Base-by-base conservation (phyloP, 257 asterid species). In the Paraleonurus japonicus region DNA sequence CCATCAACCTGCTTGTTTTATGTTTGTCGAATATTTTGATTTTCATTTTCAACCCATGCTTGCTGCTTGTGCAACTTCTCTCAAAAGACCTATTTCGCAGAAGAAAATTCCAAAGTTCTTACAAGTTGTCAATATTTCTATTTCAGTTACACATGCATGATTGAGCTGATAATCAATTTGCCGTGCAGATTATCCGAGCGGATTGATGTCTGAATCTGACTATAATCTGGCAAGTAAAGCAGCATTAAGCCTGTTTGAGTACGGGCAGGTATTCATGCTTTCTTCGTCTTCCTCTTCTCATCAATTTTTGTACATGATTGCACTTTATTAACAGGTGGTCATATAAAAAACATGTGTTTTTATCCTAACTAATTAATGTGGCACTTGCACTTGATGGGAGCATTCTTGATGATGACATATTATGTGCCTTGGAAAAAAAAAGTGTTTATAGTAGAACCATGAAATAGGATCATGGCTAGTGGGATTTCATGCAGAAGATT, bases 201-300 rank as follows among this genome's bases (percentile, higher is more conserved):
- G 97, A 68, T 83, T 92, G 78, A 95, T 95, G 96, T 79, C 85
- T 78, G 87, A 75, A 81, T 92, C 86, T 57, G 96, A 95, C 68
- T 95, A 80, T 76, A 80, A 82, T 65, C 85, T 83, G 82, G 96
- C 88, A 65, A 92, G 98, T 65, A 80, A 71, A 65, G 96, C 86
- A 76, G 97, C 99, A 71, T 79, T 89, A 64, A 70, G 85, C 75
- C 83, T 95, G 72, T 95, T 95, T 20, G 89, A 89, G 50, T 95
- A 79, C 65, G 99, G 99, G 59, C 97, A 95, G 98, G 99, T 89
- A 79, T 67, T 62, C n/a, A 65, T 43, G 65, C 65, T 27, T 13
- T 60, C 35, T 17, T 28, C 68, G 16, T 62, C 37, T 37, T 67
- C 57, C 22, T 55, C 47, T 59, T 59, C 19, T 61, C 62, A 37